Evolutionary conservation across 371 early-diverging fungal species (phyloP), one percentile per base, ranked within the genome.

Genomic region (Blakeslea trispora): DNA sequence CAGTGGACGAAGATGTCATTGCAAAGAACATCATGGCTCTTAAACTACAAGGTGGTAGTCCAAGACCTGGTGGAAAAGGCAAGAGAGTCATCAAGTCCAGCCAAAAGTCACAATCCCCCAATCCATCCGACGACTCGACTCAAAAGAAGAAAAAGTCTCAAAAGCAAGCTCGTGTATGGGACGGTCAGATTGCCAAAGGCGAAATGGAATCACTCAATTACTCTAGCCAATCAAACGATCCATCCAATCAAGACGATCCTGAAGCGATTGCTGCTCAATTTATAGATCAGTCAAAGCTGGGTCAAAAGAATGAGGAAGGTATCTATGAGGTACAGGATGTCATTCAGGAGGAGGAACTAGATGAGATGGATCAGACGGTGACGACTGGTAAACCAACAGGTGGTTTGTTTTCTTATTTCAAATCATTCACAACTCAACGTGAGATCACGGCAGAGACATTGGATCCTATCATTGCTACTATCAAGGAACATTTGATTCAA

Each of bases 401-500:
- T 49, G 85, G 84, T 21, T 53, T 91, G 6, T 77, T 87, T 49
- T 83, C 83, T 21, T 86, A 87, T 64, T 81, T 91, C 55, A 81
- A 85, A 46, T 81, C 68, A 17, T 79, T 92, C 53, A 87, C 92
- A 1, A 82, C 84, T 13, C 80, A 79, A 55, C 74, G 81, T 57
- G 82, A 82, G 45, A 64, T 94, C 55, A 84, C 81, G 5, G 75
- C 72, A 13, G 83, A 83, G n/a, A 82, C 77, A 37, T 65, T 94
- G 51, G 85, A 81, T 19, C 90, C 91, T 3, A 80, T 87, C 6
- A 66, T 92, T 72, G 72, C 75, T 18, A 86, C 85, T 54, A 93
- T 96, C 90, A 88, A 89, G 64, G 93, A 95, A 59, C 96, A 95
- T 64, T 67, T 98, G 59, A 83, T 96, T 43, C 79, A 84, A 61